A percentile compares a stretch with the other conserved stretches of the same genome.
Evolutionary conservation across 306 rosid genomes (phyloP).

Genomic region (Prunus armeniaca): DNA sequence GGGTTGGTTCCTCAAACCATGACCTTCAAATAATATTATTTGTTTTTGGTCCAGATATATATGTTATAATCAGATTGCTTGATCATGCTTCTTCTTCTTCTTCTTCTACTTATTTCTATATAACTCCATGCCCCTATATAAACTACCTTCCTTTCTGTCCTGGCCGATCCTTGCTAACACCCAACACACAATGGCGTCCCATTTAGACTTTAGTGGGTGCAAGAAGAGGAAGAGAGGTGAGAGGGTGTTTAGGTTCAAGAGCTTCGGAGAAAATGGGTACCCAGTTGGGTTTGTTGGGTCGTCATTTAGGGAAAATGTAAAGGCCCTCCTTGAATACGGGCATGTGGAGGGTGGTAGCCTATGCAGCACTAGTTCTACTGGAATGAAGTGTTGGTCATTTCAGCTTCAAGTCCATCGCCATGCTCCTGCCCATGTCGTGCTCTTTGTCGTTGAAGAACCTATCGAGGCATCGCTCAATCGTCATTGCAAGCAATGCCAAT

Average conservation of each 20-base stretch:
- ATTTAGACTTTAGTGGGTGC: conserved; percentile 49
- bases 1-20: background rate
- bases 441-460: conserved; percentile 69
- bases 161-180: background rate
- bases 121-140: background rate
- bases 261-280: conserved; percentile 67
- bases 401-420: conserved; percentile 76
- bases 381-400: conserved; percentile 75
- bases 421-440: conserved; percentile 59
- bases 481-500: conserved; percentile 83
- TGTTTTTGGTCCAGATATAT: background rate
- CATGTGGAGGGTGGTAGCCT: conserved; percentile 49
- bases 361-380: background rate
- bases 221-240: conserved; percentile 81
- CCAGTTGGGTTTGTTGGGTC: conserved; percentile 55
- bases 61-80: background rate
- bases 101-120: background rate
- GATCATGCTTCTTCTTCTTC: background rate
- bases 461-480: conserved; percentile 37
- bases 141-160: conserved; percentile 1
- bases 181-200: conserved; percentile 43
- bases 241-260: conserved; percentile 73
- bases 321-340: conserved; percentile 61
- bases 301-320: conserved; percentile 68
- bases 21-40: background rate